A percentile compares a stretch with the other conserved stretches of the same genome.
Conservation (phyloP, 108 stramenopile species). For the Mayamaea pseudoterrestris region DNA sequence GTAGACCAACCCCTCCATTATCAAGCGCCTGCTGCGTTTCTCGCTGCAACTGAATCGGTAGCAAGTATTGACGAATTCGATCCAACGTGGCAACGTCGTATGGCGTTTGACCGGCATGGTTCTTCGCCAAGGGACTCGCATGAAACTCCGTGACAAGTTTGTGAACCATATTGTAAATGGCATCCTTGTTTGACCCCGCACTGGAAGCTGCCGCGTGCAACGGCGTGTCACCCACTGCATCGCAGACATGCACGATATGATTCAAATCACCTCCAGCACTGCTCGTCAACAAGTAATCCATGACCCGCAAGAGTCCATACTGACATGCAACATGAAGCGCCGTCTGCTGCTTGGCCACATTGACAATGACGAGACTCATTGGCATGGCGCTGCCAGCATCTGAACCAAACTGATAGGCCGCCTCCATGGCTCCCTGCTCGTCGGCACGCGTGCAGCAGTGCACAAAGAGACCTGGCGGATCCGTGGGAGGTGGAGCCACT, state of each 20-base stretch:
- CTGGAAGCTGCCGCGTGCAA: conserved; percentile 60
- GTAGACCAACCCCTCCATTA: conserved; percentile 63
- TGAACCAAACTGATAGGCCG: conserved; percentile 10
- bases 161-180: conserved; percentile 29
- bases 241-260: conserved; percentile 10
- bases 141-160: conserved; percentile 43
- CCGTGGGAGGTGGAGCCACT: conserved; percentile 73
- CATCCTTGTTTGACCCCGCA: conserved; percentile 9
- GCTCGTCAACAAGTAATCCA: not conserved
- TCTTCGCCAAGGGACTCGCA: conserved; percentile 40
- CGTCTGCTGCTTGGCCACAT: conserved; percentile 3
- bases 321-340: conserved; percentile 9
- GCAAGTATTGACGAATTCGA: conserved; percentile 57
- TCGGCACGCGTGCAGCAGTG: conserved; percentile 23
- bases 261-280: not conserved
- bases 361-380: no score
- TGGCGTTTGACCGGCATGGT: conserved; percentile 53
- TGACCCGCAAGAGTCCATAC: not conserved
- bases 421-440: conserved; percentile 35
- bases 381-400: no score
- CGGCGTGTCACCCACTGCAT: conserved; percentile 53
- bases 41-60: conserved; percentile 71
- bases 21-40: conserved; percentile 68
- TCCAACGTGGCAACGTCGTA: conserved; percentile 67
- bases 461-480: conserved; percentile 29